Evolutionary conservation across 805 yeast genomes (phyloP).

Genomic region (Myxozyma sirexii): DNA sequence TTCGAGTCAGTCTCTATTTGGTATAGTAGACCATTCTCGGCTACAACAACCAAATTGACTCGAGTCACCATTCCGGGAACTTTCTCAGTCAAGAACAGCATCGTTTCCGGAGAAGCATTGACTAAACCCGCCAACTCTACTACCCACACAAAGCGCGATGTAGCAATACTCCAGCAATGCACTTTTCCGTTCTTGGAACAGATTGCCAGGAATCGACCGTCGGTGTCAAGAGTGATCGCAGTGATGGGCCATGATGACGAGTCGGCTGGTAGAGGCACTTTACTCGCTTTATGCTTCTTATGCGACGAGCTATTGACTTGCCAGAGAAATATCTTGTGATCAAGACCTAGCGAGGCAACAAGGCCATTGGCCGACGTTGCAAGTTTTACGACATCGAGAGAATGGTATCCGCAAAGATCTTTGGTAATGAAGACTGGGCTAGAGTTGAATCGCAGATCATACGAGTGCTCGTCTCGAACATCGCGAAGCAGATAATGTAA

Average conservation of each 20-base stretch:
- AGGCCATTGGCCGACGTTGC: slow-evolving; percentile 62
- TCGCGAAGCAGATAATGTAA: slow-evolving; percentile 30
- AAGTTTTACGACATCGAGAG: slow-evolving; percentile 63
- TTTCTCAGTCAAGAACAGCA: slow-evolving; percentile 27
- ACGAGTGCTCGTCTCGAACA: slow-evolving; percentile 34
- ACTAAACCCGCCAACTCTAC: slow-evolving; percentile 22
- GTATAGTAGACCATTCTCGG: slow-evolving; percentile 29
- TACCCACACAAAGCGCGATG: slow-evolving; percentile 33
- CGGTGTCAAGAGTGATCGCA: slow-evolving; percentile 30
- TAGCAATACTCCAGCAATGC: slow-evolving; percentile 30
- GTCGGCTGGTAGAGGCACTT: slow-evolving; percentile 36
- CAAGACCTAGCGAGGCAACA: slow-evolving; percentile 72
- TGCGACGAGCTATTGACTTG: slow-evolving; percentile 39
- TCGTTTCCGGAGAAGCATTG: slow-evolving; percentile 21
- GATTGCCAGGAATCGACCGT: slow-evolving; percentile 29
- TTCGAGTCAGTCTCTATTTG: slow-evolving; percentile 26
- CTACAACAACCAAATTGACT: slow-evolving; percentile 34
- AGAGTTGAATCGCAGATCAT: slow-evolving; percentile 36
- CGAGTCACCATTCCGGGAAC: slow-evolving; percentile 30
- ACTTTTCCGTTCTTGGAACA: slow-evolving; percentile 21
- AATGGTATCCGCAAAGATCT: slow-evolving; percentile 56
- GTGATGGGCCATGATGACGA: slow-evolving; percentile 37
- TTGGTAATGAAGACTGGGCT: slow-evolving; percentile 40
- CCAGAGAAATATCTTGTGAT: slow-evolving; percentile 73
- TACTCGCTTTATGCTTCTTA: slow-evolving; percentile 27